Conservation (phyloP, 2,329 filamentous ascomycete genomes). For the Botryosphaeria dothidea region DNA sequence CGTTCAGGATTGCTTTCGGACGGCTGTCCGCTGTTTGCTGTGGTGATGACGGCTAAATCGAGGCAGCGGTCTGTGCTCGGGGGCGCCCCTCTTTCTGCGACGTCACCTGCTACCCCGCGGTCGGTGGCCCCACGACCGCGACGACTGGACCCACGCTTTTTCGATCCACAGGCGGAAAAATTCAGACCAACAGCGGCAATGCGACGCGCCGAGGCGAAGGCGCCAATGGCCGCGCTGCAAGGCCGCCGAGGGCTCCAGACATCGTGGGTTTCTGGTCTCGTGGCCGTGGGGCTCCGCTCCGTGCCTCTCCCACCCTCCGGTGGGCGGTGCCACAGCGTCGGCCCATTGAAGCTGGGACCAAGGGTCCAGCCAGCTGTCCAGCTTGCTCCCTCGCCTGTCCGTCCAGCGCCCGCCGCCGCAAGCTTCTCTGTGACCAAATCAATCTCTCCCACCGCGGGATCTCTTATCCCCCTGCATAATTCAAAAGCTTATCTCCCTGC, state of each 20-base stretch:
- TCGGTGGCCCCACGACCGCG: background rate
- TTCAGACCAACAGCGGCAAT: background rate
- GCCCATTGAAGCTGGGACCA: constrained; percentile 2
- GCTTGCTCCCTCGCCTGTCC: background rate
- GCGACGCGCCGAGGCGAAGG: background rate
- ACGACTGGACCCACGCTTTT: constrained; percentile 5
- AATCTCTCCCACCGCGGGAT: constrained; percentile 8
- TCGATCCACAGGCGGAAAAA: constrained; percentile 17
- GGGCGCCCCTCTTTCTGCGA: constrained; percentile 8
- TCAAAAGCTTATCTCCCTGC: background rate
- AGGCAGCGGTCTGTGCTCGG: background rate
- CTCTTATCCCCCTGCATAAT: background rate
- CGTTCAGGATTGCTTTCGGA: background rate
- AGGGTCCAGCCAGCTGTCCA: background rate
- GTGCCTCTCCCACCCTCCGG: background rate
- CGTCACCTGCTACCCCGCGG: constrained; percentile 17
- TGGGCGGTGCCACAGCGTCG: background rate
- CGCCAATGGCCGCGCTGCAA: background rate
- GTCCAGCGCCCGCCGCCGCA: background rate
- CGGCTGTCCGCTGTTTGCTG: background rate
- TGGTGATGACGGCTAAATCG: background rate
- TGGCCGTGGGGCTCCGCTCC: constrained; percentile 5
- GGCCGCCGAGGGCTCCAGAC: background rate
- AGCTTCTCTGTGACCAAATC: background rate
- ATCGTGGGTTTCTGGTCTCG: constrained; percentile 1